Evolutionary conservation across 2,329 filamentous ascomycete genomes (phyloP).

Genomic region (Botrytis deweyae): DNA sequence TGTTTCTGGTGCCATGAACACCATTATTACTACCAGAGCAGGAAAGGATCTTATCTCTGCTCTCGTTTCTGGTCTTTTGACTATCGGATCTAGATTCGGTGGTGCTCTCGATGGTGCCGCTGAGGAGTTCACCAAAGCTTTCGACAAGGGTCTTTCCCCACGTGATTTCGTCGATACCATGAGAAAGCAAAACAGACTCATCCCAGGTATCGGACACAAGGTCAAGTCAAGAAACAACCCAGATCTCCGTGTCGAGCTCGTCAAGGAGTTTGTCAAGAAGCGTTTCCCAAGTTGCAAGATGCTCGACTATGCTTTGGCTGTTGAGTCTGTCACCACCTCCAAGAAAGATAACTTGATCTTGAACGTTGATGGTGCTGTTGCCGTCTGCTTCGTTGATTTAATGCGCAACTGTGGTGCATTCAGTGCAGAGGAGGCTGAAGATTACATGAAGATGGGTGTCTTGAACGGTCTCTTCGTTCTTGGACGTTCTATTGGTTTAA

Average conservation of each 20-base stretch:
- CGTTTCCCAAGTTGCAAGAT: constrained; percentile 98
- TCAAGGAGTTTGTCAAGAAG: constrained; percentile 97
- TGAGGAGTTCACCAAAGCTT: constrained; percentile 97
- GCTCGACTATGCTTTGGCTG: constrained; percentile 96
- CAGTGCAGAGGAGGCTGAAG: constrained; percentile 92
- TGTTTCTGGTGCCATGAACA: constrained; percentile 99
- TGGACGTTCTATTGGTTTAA: constrained; percentile 94
- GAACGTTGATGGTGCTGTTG: constrained; percentile 97
- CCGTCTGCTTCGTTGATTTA: constrained; percentile 97
- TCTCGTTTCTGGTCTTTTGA: constrained; percentile 93
- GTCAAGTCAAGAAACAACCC: constrained; percentile 99
- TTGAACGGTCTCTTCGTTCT: constrained; percentile 99
- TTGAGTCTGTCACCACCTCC: constrained; percentile 96
- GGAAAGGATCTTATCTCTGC: constrained; percentile 98
- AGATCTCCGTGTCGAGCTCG: constrained; percentile 97
- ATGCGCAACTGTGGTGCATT: constrained; percentile 98
- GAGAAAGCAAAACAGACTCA: constrained; percentile 99
- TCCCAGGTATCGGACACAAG: constrained; percentile 97
- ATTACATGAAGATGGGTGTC: constrained; percentile 98
- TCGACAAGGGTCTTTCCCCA: constrained; percentile 95
- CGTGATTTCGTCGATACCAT: constrained; percentile 99
- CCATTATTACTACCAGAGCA: constrained; percentile 98
- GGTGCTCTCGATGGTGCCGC: constrained; percentile 97
- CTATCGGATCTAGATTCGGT: constrained; percentile 97
- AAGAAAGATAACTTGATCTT: constrained; percentile 99